Evolutionary conservation across 352 stramenopile species (phyloP).

Genomic region (Globisporangium sylvaticum): DNA sequence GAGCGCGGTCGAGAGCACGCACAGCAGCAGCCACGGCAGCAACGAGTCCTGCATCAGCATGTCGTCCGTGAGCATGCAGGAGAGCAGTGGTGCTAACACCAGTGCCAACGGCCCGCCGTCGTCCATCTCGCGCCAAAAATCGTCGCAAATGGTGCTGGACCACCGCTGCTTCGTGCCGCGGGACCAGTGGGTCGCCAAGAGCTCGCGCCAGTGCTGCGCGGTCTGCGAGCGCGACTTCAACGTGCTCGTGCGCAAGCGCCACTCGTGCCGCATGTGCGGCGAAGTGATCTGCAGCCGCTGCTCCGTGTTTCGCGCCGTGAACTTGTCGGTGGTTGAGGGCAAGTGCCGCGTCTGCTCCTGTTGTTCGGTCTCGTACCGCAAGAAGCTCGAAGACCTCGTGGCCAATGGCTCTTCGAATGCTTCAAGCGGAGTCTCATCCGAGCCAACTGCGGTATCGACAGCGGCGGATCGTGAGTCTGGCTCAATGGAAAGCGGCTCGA

Average conservation of each 20-base stretch:
- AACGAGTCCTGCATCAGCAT: slow-evolving; percentile 13
- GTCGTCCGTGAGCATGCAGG: slow-evolving; percentile 4
- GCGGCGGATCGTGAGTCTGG: background rate
- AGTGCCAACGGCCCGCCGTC: slow-evolving; percentile 16
- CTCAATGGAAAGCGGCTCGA: background rate
- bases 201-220: slow-evolving; percentile 41
- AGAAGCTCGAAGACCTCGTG: slow-evolving; percentile 23
- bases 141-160: slow-evolving; percentile 45
- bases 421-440: background rate
- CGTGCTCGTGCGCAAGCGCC: slow-evolving; percentile 56
- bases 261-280: slow-evolving; percentile 80
- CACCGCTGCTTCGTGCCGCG: slow-evolving; percentile 54
- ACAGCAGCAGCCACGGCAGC: slow-evolving; percentile 18
- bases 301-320: slow-evolving; percentile 65
- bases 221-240: slow-evolving; percentile 71
- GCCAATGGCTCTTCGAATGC: background rate
- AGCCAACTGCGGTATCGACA: background rate
- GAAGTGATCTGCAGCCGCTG: slow-evolving; percentile 77
- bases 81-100: slow-evolving; percentile 11
- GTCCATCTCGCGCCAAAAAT: slow-evolving; percentile 5
- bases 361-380: slow-evolving; percentile 65
- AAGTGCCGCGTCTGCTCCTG: slow-evolving; percentile 72
- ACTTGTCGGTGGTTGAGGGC: slow-evolving; percentile 51
- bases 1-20: slow-evolving; percentile 13
- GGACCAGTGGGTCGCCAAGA: slow-evolving; percentile 55